These are phyloP conservation scores for Phytophthora chlamydospora DNA, from an alignment of 352 stramenopile genomes.

Conservation along the genomic window DNA sequence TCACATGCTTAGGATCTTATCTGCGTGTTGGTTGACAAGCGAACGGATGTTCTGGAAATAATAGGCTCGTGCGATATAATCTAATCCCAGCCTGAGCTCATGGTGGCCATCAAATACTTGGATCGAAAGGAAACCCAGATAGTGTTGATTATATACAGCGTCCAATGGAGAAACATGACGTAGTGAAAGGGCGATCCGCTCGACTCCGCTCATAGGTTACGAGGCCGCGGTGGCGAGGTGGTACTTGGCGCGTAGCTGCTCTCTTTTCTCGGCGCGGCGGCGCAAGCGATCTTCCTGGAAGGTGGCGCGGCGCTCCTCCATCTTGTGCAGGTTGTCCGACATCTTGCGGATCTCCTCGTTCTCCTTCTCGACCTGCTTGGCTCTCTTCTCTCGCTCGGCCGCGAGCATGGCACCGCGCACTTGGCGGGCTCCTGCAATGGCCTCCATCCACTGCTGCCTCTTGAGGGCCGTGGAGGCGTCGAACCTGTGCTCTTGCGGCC, in stretches of 20 bases:
- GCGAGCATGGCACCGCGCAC: constrained; percentile 52
- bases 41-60: too few species aligned
- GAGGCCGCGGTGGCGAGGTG: constrained; percentile 49
- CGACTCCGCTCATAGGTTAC: constrained; percentile 27
- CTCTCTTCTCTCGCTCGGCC: constrained; percentile 56
- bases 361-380: constrained; percentile 61
- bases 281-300: constrained; percentile 75
- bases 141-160: constrained; percentile 32
- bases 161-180: constrained; percentile 23
- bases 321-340: constrained; percentile 52
- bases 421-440: constrained; percentile 54
- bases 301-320: constrained; percentile 64
- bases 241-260: constrained; percentile 77
- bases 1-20: constrained; percentile 13
- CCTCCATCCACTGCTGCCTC: constrained; percentile 64
- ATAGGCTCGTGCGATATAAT: too few species aligned
- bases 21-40: constrained; percentile 5
- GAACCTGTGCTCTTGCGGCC: constrained; percentile 62
- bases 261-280: constrained; percentile 62
- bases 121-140: constrained; percentile 7
- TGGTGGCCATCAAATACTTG: too few species aligned
- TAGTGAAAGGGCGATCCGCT: constrained; percentile 11
- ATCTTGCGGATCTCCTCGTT: constrained; percentile 64
- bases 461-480: constrained; percentile 55
- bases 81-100: too few species aligned